Percentiles rank a stretch among this genome's conserved stretches.
Evolutionary conservation across 495 filamentous ascomycete genomes (phyloP).

Genomic region (Thozetella sp.): DNA sequence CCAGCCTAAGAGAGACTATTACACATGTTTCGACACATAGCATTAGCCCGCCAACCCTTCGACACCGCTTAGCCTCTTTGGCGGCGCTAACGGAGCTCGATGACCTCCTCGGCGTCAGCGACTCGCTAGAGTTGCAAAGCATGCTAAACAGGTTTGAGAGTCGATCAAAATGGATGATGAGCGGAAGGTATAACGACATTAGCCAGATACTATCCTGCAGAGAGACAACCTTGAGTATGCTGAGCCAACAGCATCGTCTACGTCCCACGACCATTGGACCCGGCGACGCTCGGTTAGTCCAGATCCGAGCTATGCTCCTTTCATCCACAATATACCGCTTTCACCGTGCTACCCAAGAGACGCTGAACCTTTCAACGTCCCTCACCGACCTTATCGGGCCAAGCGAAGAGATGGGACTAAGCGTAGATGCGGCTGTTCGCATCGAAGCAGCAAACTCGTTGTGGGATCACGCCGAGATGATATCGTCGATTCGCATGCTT

Average conservation of each 20-base stretch:
- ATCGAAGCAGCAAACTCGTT: constrained; percentile 86
- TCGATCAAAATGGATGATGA: constrained; percentile 78
- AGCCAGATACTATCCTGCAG: constrained; percentile 79
- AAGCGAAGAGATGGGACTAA: constrained; percentile 68
- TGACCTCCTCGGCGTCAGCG: constrained; percentile 66
- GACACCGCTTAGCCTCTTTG: constrained; percentile 67
- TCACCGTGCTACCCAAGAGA: constrained; percentile 83
- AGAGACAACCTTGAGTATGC: constrained; percentile 78
- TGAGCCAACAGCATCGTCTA: constrained; percentile 68
- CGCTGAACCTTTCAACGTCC: constrained; percentile 78
- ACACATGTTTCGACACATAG: constrained; percentile 53
- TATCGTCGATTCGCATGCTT: constrained; percentile 88
- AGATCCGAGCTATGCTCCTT: constrained; percentile 72
- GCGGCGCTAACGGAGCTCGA: constrained; percentile 82
- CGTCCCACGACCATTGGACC: constrained; percentile 57
- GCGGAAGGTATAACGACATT: constrained; percentile 76
- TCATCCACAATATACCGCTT: constrained; percentile 74
- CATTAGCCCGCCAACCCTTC: constrained; percentile 61
- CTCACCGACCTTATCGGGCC: constrained; percentile 71
- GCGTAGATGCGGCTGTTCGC: constrained; percentile 71
- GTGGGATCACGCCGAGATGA: constrained; percentile 93
- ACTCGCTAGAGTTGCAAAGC: constrained; percentile 60
- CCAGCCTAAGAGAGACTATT: constrained; percentile 67
- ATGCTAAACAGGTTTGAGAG: constrained; percentile 62
- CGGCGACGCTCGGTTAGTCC: constrained; percentile 67